Conservation (phyloP, 2,329 filamentous ascomycete species). For the Cladobotryum mycophilum region DNA sequence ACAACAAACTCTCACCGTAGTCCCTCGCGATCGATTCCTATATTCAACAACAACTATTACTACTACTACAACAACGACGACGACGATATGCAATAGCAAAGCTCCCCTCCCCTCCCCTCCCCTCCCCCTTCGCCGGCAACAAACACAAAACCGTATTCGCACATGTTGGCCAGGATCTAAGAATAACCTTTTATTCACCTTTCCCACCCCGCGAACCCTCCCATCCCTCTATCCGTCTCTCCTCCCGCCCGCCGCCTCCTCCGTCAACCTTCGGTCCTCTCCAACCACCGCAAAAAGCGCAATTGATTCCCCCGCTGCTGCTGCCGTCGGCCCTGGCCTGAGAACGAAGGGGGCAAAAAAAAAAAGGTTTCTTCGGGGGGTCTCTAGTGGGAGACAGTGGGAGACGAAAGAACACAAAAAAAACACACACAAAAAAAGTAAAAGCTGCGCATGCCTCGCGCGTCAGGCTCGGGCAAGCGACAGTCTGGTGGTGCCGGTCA, state of each 20-base stretch:
- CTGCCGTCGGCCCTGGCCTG: conserved; percentile 27
- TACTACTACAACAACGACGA: neutral
- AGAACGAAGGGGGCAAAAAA: neutral
- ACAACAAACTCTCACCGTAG: neutral
- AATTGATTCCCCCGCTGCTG: conserved; percentile 22
- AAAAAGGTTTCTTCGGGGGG: conserved; percentile 26
- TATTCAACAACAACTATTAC: neutral
- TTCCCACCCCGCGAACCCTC: no score
- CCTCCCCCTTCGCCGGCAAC: neutral
- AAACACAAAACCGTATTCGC: neutral
- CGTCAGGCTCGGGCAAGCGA: conserved; percentile 53
- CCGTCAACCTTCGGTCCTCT: conserved; percentile 10
- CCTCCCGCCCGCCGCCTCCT: conserved; percentile 4
- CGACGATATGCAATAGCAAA: neutral
- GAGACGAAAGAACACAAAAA: conserved; percentile 9
- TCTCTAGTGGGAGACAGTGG: conserved; percentile 26
- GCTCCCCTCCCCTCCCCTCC: no score
- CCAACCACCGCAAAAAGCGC: conserved; percentile 11
- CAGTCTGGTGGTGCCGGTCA: conserved; percentile 56
- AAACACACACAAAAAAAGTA: no score
- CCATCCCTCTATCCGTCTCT: neutral
- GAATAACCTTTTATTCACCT: neutral
- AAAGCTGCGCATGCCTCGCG: conserved; percentile 53
- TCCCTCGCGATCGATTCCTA: no score
- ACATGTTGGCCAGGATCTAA: neutral